Evolutionary conservation across 805 yeast genomes (phyloP).

Genomic region (Candida dajiaensis): DNA sequence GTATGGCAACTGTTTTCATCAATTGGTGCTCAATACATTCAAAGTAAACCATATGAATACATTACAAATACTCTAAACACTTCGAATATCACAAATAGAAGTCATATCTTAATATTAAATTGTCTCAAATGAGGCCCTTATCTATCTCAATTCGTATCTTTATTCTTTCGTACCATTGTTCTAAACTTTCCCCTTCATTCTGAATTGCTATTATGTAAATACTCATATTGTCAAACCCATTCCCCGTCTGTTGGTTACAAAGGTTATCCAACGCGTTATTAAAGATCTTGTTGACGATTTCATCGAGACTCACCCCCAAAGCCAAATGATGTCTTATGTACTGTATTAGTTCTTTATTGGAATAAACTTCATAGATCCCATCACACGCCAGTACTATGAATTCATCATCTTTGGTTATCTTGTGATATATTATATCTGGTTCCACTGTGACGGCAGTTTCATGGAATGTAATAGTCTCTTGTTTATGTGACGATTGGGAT

Average conservation of each 20-base stretch:
- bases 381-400: slow-evolving; percentile 74
- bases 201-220: slow-evolving; percentile 62
- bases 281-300: slow-evolving; percentile 51
- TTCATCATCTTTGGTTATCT: slow-evolving; percentile 45
- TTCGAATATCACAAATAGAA: no score
- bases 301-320: slow-evolving; percentile 51
- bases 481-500: slow-evolving; percentile 6
- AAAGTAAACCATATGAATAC: no score
- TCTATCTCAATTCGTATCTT: slow-evolving; percentile 35
- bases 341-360: slow-evolving; percentile 46
- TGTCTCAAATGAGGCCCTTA: slow-evolving; percentile 14
- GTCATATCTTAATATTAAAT: neutral
- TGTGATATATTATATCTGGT: slow-evolving; percentile 65
- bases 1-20: no score
- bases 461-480: neutral
- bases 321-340: slow-evolving; percentile 53
- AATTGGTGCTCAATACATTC: no score
- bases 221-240: slow-evolving; percentile 83
- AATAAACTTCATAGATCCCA: slow-evolving; percentile 76
- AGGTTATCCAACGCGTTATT: slow-evolving; percentile 56
- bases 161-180: slow-evolving; percentile 55
- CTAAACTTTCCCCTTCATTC: slow-evolving; percentile 34
- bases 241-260: slow-evolving; percentile 71
- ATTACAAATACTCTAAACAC: no score
- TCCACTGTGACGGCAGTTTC: slow-evolving; percentile 77